A percentile compares a stretch with the other conserved stretches of the same genome.
These are phyloP conservation scores for Nannochloris sp. DNA, from an alignment of 139 green algal genomes.

Conservation along the genomic window DNA sequence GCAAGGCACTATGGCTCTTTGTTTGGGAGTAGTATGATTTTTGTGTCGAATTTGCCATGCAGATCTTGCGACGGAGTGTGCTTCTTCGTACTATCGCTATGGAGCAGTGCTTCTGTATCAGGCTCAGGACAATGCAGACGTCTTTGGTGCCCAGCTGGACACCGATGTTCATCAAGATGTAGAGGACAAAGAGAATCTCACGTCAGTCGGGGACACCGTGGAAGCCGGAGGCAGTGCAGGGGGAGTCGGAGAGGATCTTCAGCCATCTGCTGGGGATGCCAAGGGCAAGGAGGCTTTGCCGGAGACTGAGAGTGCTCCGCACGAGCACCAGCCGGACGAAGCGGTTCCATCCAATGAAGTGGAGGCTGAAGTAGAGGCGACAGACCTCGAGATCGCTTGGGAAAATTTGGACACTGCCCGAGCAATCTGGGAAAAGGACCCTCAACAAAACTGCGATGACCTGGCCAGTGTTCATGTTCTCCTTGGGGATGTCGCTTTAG, in stretches of 20 bases:
- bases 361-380: constrained; percentile 18
- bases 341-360: constrained; percentile 27
- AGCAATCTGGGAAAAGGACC: constrained; percentile 26
- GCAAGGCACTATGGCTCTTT: background rate
- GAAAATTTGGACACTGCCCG: constrained; percentile 49
- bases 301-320: constrained; percentile 5
- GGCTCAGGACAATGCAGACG: constrained; percentile 50
- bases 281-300: constrained; percentile 26
- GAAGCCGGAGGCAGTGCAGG: constrained; percentile 2
- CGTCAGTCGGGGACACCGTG: background rate
- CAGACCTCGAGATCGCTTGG: constrained; percentile 67
- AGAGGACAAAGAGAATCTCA: constrained; percentile 23
- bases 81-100: constrained; percentile 57
- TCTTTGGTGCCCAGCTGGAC: constrained; percentile 34
- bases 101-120: constrained; percentile 54
- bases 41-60: constrained; percentile 1
- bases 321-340: constrained; percentile 18
- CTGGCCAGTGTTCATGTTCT: constrained; percentile 44
- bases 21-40: background rate
- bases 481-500: constrained; percentile 38
- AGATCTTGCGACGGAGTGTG: constrained; percentile 43
- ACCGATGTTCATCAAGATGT: constrained; percentile 3
- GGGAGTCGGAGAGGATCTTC: background rate
- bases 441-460: constrained; percentile 16
- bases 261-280: constrained; percentile 11